phyloP scores from a whole-genome alignment of 305 asterid genomes.

The Fraxinus sp. region DNA sequence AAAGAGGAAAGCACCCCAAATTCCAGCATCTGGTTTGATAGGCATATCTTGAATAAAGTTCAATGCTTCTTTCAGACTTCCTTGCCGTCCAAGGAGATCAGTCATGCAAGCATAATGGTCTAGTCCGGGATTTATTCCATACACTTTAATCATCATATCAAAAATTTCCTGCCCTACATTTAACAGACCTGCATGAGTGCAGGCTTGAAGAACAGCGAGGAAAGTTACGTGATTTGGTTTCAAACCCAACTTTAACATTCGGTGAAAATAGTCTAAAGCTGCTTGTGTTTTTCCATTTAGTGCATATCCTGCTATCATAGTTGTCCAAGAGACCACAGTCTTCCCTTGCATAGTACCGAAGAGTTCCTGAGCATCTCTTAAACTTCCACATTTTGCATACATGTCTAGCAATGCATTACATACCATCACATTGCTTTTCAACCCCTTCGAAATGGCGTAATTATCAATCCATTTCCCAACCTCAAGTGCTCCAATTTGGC shows the following conservation, averaged over 20 bases:
- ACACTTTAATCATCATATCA: slow-evolving; percentile 37
- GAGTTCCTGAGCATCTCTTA: slow-evolving; percentile 44
- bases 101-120: slow-evolving; percentile 64
- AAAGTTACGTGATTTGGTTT: slow-evolving; percentile 56
- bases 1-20: slow-evolving; percentile 62
- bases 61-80: slow-evolving; percentile 56
- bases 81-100: slow-evolving; percentile 63
- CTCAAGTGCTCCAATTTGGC: slow-evolving; percentile 56
- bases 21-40: slow-evolving; percentile 55
- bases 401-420: slow-evolving; percentile 62
- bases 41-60: slow-evolving; percentile 51
- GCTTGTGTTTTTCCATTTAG: slow-evolving; percentile 46
- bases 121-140: slow-evolving; percentile 38
- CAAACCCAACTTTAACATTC: slow-evolving; percentile 43
- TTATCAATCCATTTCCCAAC: slow-evolving; percentile 55
- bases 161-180: slow-evolving; percentile 49
- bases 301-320: slow-evolving; percentile 59
- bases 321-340: slow-evolving; percentile 62
- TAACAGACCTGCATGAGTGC: slow-evolving; percentile 61
- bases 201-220: slow-evolving; percentile 69
- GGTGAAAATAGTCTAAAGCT: slow-evolving; percentile 41
- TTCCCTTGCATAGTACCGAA: slow-evolving; percentile 39
- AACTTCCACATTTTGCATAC: slow-evolving; percentile 68
- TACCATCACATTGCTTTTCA: slow-evolving; percentile 38
- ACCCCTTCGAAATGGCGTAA: slow-evolving; percentile 40